These are phyloP conservation scores for Talaromyces proteolyticus DNA, from an alignment of 495 filamentous ascomycete genomes.

Conservation along the genomic window DNA sequence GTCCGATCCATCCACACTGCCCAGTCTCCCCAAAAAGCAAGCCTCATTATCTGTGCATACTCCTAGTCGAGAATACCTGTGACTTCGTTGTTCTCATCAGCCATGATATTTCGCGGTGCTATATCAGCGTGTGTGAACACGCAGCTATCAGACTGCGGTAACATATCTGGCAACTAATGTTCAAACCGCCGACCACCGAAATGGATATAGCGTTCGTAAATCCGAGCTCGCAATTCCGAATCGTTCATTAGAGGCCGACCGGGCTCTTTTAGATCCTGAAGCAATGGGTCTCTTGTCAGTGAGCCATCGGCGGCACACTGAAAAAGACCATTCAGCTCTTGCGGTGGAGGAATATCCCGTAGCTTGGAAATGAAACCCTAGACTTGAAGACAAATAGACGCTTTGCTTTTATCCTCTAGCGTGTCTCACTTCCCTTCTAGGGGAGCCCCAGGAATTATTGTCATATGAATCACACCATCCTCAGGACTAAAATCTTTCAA, in stretches of 20 bases:
- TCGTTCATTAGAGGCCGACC: constrained; percentile 21
- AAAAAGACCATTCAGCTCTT: constrained; percentile 16
- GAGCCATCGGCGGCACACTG: constrained; percentile 31
- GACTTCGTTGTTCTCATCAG: constrained; percentile 39
- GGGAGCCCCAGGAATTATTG: constrained; percentile 11
- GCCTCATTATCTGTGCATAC: constrained; percentile 37
- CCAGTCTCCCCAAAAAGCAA: constrained; percentile 24
- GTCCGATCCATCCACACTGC: constrained; percentile 34
- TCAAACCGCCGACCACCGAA: constrained; percentile 21
- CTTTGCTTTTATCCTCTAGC: constrained; percentile 20
- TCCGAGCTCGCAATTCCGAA: constrained; percentile 23
- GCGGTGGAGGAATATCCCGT: constrained; percentile 18
- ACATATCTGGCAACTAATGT: constrained; percentile 21
- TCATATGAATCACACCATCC: constrained; percentile 20
- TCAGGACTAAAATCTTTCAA: constrained; percentile 2
- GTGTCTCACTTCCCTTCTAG: constrained; percentile 22
- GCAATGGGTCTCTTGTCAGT: constrained; percentile 18
- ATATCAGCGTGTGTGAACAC: constrained; percentile 24
- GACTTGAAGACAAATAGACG: constrained; percentile 23
- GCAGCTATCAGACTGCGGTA: constrained; percentile 24
- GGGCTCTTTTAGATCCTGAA: constrained; percentile 24
- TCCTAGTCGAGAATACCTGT: constrained; percentile 44
- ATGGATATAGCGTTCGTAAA: constrained; percentile 30
- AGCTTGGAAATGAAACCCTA: constrained; percentile 26
- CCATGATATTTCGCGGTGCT: constrained; percentile 34